These are phyloP conservation scores for Helotiales sp. DNA, from an alignment of 2,329 filamentous ascomycete species.

Conservation along the genomic window DNA sequence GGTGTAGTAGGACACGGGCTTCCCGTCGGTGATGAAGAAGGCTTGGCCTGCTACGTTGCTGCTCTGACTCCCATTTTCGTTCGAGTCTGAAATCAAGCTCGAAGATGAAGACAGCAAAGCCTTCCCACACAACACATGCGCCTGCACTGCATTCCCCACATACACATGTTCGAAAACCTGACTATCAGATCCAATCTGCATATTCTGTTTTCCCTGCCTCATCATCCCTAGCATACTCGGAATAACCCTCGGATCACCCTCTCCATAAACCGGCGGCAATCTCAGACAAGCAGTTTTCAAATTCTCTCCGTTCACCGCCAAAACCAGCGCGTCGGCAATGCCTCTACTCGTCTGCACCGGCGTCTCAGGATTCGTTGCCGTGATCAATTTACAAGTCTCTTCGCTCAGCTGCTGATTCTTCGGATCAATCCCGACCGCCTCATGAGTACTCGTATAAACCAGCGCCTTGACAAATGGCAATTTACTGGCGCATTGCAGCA, in stretches of 20 bases:
- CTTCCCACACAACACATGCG: slow-evolving; percentile 7
- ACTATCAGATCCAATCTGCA: slow-evolving; percentile 18
- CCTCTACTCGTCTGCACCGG: slow-evolving; percentile 42
- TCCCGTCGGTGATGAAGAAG: slow-evolving; percentile 46
- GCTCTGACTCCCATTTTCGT: neutral
- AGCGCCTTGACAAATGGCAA: slow-evolving; percentile 37
- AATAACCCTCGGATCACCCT: slow-evolving; percentile 29
- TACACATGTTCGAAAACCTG: slow-evolving; percentile 20
- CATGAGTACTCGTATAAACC: slow-evolving; percentile 44
- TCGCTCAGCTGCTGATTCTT: slow-evolving; percentile 31
- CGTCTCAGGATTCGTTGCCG: slow-evolving; percentile 35
- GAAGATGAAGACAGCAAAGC: neutral
- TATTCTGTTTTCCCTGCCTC: slow-evolving; percentile 13
- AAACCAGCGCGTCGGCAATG: slow-evolving; percentile 42
- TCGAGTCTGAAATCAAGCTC: neutral
- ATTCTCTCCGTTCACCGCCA: slow-evolving; percentile 36
- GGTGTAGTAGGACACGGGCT: slow-evolving; percentile 43
- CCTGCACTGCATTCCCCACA: slow-evolving; percentile 13
- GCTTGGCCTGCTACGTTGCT: slow-evolving; percentile 42
- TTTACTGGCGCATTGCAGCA: slow-evolving; percentile 38
- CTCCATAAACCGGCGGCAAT: slow-evolving; percentile 44
- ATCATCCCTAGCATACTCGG: slow-evolving; percentile 13
- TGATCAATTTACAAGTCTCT: slow-evolving; percentile 39
- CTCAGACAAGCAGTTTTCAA: slow-evolving; percentile 41
- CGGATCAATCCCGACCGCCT: slow-evolving; percentile 40